Evolutionary conservation across 2,329 filamentous ascomycete species (phyloP).

Genomic region (Alternaria sp.): DNA sequence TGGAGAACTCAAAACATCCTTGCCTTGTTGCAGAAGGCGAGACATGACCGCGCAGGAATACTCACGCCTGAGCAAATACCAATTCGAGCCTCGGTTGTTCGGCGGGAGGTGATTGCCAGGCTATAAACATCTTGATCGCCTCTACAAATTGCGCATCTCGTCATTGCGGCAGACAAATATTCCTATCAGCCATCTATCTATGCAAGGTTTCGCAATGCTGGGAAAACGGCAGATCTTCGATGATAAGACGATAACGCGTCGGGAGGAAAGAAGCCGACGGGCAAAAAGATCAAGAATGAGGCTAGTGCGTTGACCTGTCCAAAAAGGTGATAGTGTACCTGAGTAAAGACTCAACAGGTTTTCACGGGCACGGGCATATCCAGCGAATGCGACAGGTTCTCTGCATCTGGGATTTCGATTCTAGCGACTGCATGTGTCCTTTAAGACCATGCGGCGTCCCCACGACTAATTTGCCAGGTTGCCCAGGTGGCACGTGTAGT

Average conservation of each 20-base stretch:
- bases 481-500: background rate
- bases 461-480: background rate
- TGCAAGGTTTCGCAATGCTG: background rate
- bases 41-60: slow-evolving; percentile 5
- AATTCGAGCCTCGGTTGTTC: background rate
- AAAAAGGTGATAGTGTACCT: background rate
- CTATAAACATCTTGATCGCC: background rate
- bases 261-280: slow-evolving; percentile 9
- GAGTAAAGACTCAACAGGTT: background rate
- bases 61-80: background rate
- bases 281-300: background rate
- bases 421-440: background rate
- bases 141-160: background rate
- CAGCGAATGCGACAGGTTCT: background rate
- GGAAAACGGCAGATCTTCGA: background rate
- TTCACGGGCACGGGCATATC: background rate
- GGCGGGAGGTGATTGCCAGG: background rate
- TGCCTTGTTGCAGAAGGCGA: slow-evolving; percentile 21
- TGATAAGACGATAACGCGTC: slow-evolving; percentile 1
- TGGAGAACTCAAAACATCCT: slow-evolving; percentile 30
- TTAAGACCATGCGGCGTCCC: background rate
- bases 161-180: background rate
- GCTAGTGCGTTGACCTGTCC: background rate
- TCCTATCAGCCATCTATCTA: background rate
- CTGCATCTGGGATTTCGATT: background rate